Evolutionary conservation across 345 rosid genomes (phyloP), one percentile per base, ranked within the genome.

Genomic region (Citrus hindsii): DNA sequence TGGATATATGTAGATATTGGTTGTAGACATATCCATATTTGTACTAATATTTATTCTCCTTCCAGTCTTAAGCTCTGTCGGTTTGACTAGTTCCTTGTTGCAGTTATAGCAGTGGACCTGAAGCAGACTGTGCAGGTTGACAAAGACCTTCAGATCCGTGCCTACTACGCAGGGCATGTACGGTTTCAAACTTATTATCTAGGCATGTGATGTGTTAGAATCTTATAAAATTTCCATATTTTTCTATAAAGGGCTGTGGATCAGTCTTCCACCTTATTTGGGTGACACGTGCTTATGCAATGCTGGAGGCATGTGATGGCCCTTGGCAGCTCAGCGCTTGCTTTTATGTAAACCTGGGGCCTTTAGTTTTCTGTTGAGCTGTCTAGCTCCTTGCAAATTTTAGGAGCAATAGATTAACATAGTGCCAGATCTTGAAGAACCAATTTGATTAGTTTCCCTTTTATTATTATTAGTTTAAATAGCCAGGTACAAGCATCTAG

Each of bases 91-190:
- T 27, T 59, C 53, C 67, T 60, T 19, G 37, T 59, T 88, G 81
- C 84, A 95, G 99, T 94, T 32, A 89, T 92, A 48, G 85, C 99
- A 9, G 87, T 96, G 83, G 95, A 96, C 84, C 86, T 96, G 84
- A 96, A 90, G 94, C 97, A 96, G 84, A 92, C 95, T 46, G 81
- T 96, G 87, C 95, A 89, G 75, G 97, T 96, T 86, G 97, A 90
- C 84, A 74, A 89, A 67, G 97, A 92, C 87, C 97, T 94, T 84
- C 92, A 91, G 70, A 90, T 96, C 79, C 94, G 98, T 76, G 95
- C 95, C 59, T 96, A 96, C 78, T 96, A 96, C 67, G 98, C 98
- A 25, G 98, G 99, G 65, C 98, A 96, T 89, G 99, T 95, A 88
- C 87, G 93, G 69, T 38, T 75, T 73, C 61, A 33, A 66, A 14